Evolutionary conservation across 306 rosid species (phyloP), one percentile per base, ranked within the genome.

Genomic region (Rosa chinensis): DNA sequence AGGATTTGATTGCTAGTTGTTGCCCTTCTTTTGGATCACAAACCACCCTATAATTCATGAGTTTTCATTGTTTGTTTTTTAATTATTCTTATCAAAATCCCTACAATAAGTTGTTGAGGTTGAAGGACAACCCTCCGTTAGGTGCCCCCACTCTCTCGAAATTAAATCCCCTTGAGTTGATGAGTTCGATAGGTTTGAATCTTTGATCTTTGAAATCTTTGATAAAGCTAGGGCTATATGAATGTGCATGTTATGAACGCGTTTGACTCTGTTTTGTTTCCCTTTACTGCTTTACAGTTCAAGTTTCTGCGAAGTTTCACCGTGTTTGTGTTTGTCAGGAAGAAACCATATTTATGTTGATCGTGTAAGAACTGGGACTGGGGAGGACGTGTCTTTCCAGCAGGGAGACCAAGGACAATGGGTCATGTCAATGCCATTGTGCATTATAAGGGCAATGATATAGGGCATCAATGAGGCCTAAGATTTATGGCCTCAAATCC

Each of bases 1-100:
- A 68, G 88, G 91, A 91, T 91, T 91, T 90, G 97, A 89, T 89
- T 75, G 89, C 69, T 80, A 28, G 6, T 90, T 91, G 93, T 88
- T 86, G 39, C 75, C 14, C 81, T 87, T 86, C 83, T 84, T 82
- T 80, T 71, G 45, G 35, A 61, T 45, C 72, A 66, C 52, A 10
- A 70, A 80, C 73, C 52, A 71, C 44, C 42, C 1, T 28, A 62
- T 28, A 28, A 73, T 75, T 83, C 71, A 64, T 63, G 63, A 48
- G 59, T 67, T 70, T 76, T 73, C n/a, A 6, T 17, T 5, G 10
- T 42, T 43, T 69, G 9, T 1, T 32, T 35, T 17, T 32, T 64
- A 39, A 39, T 64, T 14, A 63, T 63, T 28, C 10, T 63, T 32
- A 39, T 37, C 48, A 66, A 66, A 66, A 23, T 8, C 72, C 25